Base-by-base conservation (phyloP, 2,329 filamentous ascomycete genomes). In the Cladosporium austrohemisphaericum region DNA sequence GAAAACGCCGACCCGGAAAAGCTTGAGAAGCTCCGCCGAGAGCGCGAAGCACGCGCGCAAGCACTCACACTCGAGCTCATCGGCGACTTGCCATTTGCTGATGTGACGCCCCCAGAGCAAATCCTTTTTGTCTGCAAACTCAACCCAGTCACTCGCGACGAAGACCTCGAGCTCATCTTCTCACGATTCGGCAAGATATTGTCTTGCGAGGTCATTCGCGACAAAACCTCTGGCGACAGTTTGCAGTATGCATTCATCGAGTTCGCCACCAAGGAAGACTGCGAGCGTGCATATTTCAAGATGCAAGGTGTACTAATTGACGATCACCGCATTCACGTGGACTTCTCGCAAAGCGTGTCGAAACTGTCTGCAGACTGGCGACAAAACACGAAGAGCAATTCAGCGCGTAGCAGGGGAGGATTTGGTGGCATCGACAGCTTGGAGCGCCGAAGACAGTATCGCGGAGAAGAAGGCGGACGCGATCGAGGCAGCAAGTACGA, bases 281-380 rank as follows among this genome's bases (percentile, higher is more conserved):
- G 93, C 67, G 93, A 98, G 70, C 83, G 88, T 45, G 93, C 93
- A 2, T 98, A 96, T 64, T 93, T 94, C 74, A 98, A 98, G 72
- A 98, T 98, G 93, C 90, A 98, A 67, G 89, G 86, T 2, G 92
- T 97, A 1, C 73, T 98, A 49, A 97, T 98, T 57, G 93, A 98
- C 62, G 93, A 98, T 61, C 88, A 95, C 57, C 85, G 93, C 33
- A 98, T 98, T 55, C 93, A 98, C 64, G 93, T 98, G 49, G 93
- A 98, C 71, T 98, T 98, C 69, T 96, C 91, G 9, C 93, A 98
- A 72, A 95, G 89, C 65, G 93, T 86, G 9, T 83, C 80, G 54
- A 92, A 89, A 65, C 72, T 98, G 6, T 93, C 89, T 37, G 88
- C 95, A 55, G 84, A 84, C 13, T 98, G 93, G 93, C 80, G 93